Evolutionary conservation across 1,284 basidiomycete species (phyloP).

Genomic region (Pascua guehoae): DNA sequence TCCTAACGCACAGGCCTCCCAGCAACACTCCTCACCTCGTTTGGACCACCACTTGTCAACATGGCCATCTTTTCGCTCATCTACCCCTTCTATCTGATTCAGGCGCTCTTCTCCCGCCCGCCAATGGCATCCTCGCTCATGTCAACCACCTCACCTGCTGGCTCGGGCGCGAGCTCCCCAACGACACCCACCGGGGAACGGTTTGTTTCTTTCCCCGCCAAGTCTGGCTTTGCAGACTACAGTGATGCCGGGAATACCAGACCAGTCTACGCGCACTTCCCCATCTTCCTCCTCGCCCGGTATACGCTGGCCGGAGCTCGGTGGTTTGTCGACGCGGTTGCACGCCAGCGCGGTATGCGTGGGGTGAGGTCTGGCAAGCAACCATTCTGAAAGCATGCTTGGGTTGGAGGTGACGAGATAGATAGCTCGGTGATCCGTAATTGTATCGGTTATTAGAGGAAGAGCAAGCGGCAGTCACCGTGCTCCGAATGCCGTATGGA

Average conservation of each 20-base stretch:
- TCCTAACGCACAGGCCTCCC: constrained; percentile 27
- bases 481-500: too few species aligned
- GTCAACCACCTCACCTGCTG: constrained; percentile 7
- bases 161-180: background rate
- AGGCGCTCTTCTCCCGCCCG: constrained; percentile 40
- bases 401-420: too few species aligned
- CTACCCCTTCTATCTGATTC: constrained; percentile 46
- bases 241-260: background rate
- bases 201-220: too few species aligned
- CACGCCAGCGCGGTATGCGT: constrained; percentile 23
- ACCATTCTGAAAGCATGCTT: too few species aligned
- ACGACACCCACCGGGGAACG: too few species aligned
- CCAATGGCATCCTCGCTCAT: constrained; percentile 10
- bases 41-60: constrained; percentile 45
- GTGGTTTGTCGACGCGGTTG: constrained; percentile 36
- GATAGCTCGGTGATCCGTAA: too few species aligned
- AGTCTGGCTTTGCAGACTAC: background rate
- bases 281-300: constrained; percentile 42
- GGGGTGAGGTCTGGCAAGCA: background rate
- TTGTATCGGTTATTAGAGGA: too few species aligned
- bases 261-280: constrained; percentile 11
- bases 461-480: too few species aligned
- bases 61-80: constrained; percentile 48
- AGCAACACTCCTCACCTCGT: constrained; percentile 42
- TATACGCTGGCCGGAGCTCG: constrained; percentile 30